Percentiles rank a stretch among this genome's conserved stretches.
Evolutionary conservation across 192 early-diverging fungal genomes (phyloP).

Genomic region (Kappamyces sp.): DNA sequence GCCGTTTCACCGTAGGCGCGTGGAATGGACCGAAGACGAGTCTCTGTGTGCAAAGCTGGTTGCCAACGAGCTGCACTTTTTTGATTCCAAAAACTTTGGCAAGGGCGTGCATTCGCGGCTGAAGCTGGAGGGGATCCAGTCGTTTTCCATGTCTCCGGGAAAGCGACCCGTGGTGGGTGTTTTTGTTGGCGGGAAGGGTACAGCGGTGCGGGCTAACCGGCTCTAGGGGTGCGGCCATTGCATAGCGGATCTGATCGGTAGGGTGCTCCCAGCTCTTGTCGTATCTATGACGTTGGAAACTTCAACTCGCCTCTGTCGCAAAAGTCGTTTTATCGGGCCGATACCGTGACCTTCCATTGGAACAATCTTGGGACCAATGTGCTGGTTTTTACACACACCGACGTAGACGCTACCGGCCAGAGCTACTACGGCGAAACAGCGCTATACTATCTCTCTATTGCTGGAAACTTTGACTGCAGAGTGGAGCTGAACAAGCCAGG

Average conservation of each 20-base stretch:
- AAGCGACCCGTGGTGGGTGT: constrained; percentile 74
- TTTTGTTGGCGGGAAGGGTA: constrained; percentile 77
- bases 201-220: too few species aligned
- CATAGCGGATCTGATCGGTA: constrained; percentile 17
- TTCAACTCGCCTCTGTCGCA: constrained; percentile 66
- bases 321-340: constrained; percentile 95
- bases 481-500: constrained; percentile 54
- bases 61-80: constrained; percentile 85
- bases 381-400: constrained; percentile 87
- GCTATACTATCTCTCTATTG: constrained; percentile 82
- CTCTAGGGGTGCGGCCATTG: too few species aligned
- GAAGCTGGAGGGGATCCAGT: constrained; percentile 73
- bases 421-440: constrained; percentile 97
- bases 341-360: constrained; percentile 90
- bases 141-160: constrained; percentile 87
- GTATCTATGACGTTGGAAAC: constrained; percentile 75
- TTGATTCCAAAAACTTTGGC: constrained; percentile 55
- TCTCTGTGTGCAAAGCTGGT: constrained; percentile 77
- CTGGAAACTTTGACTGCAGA: constrained; percentile 88
- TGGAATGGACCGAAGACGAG: constrained; percentile 95
- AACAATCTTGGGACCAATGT: constrained; percentile 73
- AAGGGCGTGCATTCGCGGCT: constrained; percentile 50
- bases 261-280: constrained; percentile 76
- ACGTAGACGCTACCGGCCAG: constrained; percentile 90
- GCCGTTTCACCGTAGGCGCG: constrained; percentile 51